These are phyloP conservation scores for Geosmithia putterillii DNA, from an alignment of 2,329 filamentous ascomycete genomes.

Conservation along the genomic window DNA sequence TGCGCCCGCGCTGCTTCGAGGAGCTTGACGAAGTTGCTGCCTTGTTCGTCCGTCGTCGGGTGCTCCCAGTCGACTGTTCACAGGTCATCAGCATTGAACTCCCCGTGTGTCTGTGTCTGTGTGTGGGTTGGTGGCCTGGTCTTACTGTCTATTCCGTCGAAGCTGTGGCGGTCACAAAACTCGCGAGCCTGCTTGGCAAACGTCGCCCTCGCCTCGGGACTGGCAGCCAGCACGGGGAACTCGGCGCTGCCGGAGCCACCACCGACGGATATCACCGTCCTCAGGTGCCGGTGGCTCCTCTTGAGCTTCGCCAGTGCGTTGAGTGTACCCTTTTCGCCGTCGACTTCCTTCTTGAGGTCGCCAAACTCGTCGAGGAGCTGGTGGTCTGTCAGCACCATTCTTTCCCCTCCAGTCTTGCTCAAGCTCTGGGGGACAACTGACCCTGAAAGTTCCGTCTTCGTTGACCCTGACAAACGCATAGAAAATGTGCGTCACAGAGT, in stretches of 20 bases:
- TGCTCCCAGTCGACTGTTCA: slow-evolving; percentile 56
- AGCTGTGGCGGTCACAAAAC: slow-evolving; percentile 41
- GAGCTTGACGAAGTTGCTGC: slow-evolving; percentile 43
- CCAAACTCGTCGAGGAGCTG: slow-evolving; percentile 48
- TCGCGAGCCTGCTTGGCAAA: slow-evolving; percentile 42
- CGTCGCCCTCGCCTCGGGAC: slow-evolving; percentile 29
- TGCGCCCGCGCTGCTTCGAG: slow-evolving; percentile 39
- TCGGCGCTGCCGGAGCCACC: slow-evolving; percentile 50
- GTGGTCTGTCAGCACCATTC: slow-evolving; percentile 1
- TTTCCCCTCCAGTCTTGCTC: too few relatives aligned
- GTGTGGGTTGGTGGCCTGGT: too few relatives aligned
- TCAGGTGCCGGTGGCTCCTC: slow-evolving; percentile 39
- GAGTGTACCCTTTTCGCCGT: slow-evolving; percentile 47
- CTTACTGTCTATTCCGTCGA: slow-evolving; percentile 54
- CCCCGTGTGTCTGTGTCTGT: background rate
- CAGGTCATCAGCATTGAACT: too few relatives aligned
- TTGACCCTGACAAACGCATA: slow-evolving; percentile 47
- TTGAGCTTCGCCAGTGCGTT: slow-evolving; percentile 47
- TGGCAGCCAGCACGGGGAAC: slow-evolving; percentile 44
- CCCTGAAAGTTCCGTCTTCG: slow-evolving; percentile 23
- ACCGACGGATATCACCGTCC: slow-evolving; percentile 52
- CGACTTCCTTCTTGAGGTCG: slow-evolving; percentile 45
- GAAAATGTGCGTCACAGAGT: slow-evolving; percentile 49
- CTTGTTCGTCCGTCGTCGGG: slow-evolving; percentile 38
- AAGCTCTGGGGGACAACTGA: slow-evolving; percentile 14